Evolutionary conservation across 148 eudicot genomes (phyloP).

Genomic region (Rhododendron mucronatum): DNA sequence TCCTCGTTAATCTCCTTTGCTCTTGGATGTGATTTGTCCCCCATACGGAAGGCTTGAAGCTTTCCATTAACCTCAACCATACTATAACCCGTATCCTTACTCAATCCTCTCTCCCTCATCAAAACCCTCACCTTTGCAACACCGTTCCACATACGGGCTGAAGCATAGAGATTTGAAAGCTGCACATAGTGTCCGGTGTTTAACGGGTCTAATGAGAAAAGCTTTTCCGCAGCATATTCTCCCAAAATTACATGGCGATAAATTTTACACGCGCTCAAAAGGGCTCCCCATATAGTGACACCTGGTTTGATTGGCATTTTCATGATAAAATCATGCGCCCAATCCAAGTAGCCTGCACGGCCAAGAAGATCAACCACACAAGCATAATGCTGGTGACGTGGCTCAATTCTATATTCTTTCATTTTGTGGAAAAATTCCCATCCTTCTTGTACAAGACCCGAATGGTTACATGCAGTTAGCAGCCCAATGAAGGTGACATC

Average conservation of each 20-base stretch:
- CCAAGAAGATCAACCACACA: conserved; percentile 72
- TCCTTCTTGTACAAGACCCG: conserved; percentile 69
- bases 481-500: conserved; percentile 67
- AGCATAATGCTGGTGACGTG: conserved; percentile 69
- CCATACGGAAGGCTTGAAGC: conserved; percentile 49
- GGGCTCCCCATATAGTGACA: conserved; percentile 65
- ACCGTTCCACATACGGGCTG: conserved; percentile 51
- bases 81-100: conserved; percentile 58
- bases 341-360: conserved; percentile 52
- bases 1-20: conserved; percentile 39
- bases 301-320: conserved; percentile 60
- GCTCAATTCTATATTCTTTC: conserved; percentile 52
- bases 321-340: conserved; percentile 51
- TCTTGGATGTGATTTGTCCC: conserved; percentile 58
- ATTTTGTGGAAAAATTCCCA: conserved; percentile 61
- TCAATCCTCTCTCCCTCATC: conserved; percentile 58
- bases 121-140: conserved; percentile 43
- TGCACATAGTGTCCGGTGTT: conserved; percentile 64
- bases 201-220: conserved; percentile 52
- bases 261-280: conserved; percentile 61
- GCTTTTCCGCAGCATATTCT: conserved; percentile 57
- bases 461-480: conserved; percentile 70
- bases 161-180: conserved; percentile 74
- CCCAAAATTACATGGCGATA: conserved; percentile 54
- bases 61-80: conserved; percentile 53